Percentiles rank a stretch among this genome's conserved stretches.
Evolutionary conservation across 768 basidiomycete species (phyloP).

Genomic region (Pleurotus tuoliensis): DNA sequence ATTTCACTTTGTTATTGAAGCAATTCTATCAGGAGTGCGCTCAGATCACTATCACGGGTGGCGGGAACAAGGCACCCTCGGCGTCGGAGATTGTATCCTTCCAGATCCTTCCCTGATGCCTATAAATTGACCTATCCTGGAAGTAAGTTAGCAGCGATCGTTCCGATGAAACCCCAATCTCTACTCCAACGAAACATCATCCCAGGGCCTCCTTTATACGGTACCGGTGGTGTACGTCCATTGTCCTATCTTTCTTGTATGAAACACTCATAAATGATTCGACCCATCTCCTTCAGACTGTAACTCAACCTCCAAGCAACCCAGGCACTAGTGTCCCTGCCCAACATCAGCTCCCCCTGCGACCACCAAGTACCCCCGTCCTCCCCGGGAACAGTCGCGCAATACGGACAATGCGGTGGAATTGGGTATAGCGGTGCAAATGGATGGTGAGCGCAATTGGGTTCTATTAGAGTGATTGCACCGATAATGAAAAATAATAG

Average conservation of each 20-base stretch:
- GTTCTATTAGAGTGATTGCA: neutral
- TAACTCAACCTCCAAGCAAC: neutral
- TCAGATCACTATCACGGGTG: conserved; percentile 38
- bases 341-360: neutral
- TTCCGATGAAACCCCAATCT: conserved; percentile 26
- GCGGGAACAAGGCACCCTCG: conserved; percentile 35
- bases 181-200: conserved; percentile 35
- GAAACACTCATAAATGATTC: neutral
- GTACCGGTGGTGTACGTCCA: conserved; percentile 8
- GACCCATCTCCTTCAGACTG: neutral
- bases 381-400: conserved; percentile 25
- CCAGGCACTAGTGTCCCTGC: neutral
- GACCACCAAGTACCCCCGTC: conserved; percentile 11
- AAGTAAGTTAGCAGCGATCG: conserved; percentile 20
- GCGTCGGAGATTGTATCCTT: conserved; percentile 41
- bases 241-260: neutral
- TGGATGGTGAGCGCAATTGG: conserved; percentile 24
- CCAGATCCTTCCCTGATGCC: conserved; percentile 45
- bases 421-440: conserved; percentile 34
- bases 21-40: conserved; percentile 71
- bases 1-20: conserved; percentile 20
- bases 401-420: conserved; percentile 43
- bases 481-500: conserved; percentile 12
- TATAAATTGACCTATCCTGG: conserved; percentile 42
- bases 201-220: conserved; percentile 46